Evolutionary conservation across 2,329 filamentous ascomycete genomes (phyloP), one percentile per base, ranked within the genome.

Genomic region (Parafenestella ontariensis): DNA sequence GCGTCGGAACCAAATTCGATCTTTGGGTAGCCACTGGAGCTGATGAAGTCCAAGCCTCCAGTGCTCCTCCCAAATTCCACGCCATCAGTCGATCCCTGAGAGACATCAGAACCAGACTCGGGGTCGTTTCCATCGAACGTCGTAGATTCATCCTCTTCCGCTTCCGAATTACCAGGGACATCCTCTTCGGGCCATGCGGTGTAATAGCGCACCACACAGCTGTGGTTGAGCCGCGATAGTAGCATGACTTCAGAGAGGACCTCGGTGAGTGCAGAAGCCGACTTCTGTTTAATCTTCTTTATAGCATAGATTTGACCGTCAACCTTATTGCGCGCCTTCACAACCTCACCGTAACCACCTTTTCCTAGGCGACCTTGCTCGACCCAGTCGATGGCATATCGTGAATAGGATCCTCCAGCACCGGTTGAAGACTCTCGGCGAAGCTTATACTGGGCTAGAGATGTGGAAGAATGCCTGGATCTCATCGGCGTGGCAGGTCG

Each of bases 261-360:
- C 70, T 96, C 90, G 0, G 90, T 93, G 34, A 98, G 81, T 5
- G 83, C 81, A 10, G 88, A 84, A 23, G 89, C 85, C 1, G 91
- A 91, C 46, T 89, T 88, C 64, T 95, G 91, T 1, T 88, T 91
- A 58, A 99, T 95, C 73, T 98, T 97, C 75, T 99, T 99, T 72
- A 99, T 91, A 17, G 95, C 95, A 76, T 98, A 99, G 39, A 96
- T 89, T 53, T 93, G 90, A 0, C 91, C 91, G 72, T 98, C 95
- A 3, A 97, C 85, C 77, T 95, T 96, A 75, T 96, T 96, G 28
- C 94, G 86, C 2, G 94, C 94, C 74, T 96, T 96, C 50, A 98
- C 92, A 20, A 99, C 95, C 76, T 97, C 92, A 5, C 95, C 95
- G 76, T 96, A 99, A 0, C 94, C 95, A 39, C 95, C 95, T 73